Evolutionary conservation across 164 flowering plant genomes (phyloP), one percentile per base, ranked within the genome.

Genomic region (Nymphaea colorata): DNA sequence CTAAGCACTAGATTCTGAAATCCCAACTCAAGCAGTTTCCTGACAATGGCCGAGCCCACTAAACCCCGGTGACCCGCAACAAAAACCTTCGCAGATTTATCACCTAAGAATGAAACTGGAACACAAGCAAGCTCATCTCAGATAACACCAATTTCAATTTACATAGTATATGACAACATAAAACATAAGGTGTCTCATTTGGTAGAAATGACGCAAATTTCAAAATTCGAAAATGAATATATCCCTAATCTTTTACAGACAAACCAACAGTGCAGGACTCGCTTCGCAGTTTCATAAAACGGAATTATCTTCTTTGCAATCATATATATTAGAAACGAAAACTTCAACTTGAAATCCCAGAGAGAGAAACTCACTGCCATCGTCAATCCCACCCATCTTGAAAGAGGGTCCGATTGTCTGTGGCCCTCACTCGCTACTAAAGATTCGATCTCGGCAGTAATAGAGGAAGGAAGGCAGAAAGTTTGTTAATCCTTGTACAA

Each of bases 51-150:
- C 14, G 96, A 91, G 15, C 97, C 97, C 6, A 91, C 97, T 0
- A 91, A 80, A 6, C 96, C 98, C 4, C 89, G 79, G 79, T 89
- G 95, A 16, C 98, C 98, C 10, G 97, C 96, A 3, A 94, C 90
- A 79, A 83, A 91, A 71, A 91, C 73, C 80, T 86, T 84, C 25
- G 91, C 86, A 47, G 93, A 81, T 82, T 85, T 91, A 71, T 87
- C 83, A 16, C 17, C 18, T 25, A 66, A 45, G 64, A 79, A 79
- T n/a, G 77, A 71, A 44, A 44, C 11, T 18, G 61, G 61, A 53
- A 47, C 55, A 47, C 12, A 47, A 47, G 12, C 11, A 47, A 47
- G 55, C 55, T 47, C 55, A 47, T 47, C 2, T 47, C 55, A 47
- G 55, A 47, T 7, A 47, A 47, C 2, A 7, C 36, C 55, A 47